These are phyloP conservation scores for Eudorina sp. DNA, from an alignment of 139 green algal species.

Conservation along the genomic window DNA sequence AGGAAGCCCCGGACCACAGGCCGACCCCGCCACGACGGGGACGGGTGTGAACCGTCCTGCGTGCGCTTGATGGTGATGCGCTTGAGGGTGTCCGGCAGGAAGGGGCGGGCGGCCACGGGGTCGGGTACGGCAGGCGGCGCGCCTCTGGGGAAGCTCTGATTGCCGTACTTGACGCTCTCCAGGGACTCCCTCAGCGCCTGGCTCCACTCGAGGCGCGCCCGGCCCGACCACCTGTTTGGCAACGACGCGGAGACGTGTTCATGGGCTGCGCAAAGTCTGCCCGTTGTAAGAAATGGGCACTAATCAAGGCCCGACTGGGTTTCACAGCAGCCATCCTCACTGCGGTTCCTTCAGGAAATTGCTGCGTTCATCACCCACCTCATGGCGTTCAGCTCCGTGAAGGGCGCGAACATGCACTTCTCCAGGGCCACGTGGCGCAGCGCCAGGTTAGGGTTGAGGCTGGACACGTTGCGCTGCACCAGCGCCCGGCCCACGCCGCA, in stretches of 20 bases:
- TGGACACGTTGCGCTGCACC: background rate
- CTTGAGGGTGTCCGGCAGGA: conserved; percentile 28
- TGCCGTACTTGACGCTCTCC: background rate
- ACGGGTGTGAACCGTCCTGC: background rate
- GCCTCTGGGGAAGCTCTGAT: background rate
- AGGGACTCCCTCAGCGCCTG: background rate
- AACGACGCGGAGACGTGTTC: too few species aligned
- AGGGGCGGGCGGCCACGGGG: background rate
- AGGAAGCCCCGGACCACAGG: background rate
- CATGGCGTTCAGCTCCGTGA: conserved; percentile 38
- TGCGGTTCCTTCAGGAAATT: too few species aligned
- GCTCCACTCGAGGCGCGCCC: conserved; percentile 11
- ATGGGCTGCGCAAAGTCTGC: background rate
- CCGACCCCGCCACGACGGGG: background rate
- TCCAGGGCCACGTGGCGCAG: background rate
- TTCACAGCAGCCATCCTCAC: too few species aligned
- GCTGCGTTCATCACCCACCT: background rate
- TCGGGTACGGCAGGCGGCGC: background rate
- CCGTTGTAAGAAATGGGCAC: too few species aligned
- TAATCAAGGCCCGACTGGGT: too few species aligned
- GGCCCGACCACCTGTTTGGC: background rate
- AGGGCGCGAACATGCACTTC: conserved; percentile 8
- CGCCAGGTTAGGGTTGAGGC: conserved; percentile 27
- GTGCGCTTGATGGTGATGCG: conserved; percentile 39
- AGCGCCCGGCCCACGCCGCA: background rate